These are phyloP conservation scores for Tetrapyrgos nigripes DNA, from an alignment of 1,284 basidiomycete genomes.

Conservation along the genomic window DNA sequence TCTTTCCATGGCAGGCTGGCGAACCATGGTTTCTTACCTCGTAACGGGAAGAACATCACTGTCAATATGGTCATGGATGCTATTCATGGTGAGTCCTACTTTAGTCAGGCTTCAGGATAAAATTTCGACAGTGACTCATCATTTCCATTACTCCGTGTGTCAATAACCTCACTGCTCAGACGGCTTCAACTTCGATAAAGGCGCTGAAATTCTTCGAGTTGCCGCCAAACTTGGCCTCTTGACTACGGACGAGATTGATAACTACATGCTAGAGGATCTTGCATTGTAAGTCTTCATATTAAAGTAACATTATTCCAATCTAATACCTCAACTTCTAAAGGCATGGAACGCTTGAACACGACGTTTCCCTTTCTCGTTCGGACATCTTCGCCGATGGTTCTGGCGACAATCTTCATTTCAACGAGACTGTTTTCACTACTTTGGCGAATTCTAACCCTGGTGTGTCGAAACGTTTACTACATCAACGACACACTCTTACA, in stretches of 20 bases:
- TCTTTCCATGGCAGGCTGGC: constrained; percentile 23
- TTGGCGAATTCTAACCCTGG: constrained; percentile 23
- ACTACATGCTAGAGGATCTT: constrained; percentile 18
- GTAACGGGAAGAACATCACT: constrained; percentile 24
- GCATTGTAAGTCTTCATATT: constrained; percentile 12
- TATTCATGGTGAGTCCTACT: constrained; percentile 11
- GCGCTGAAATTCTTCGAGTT: constrained; percentile 3
- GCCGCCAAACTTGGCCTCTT: constrained; percentile 21
- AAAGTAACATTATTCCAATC: not conserved
- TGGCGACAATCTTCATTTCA: constrained; percentile 27
- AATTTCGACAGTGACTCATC: too few species aligned
- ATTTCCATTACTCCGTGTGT: not conserved
- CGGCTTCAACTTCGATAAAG: constrained; percentile 1
- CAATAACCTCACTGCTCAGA: not conserved
- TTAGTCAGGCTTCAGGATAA: too few species aligned
- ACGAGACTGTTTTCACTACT: constrained; percentile 22
- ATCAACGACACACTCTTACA: too few species aligned
- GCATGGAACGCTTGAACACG: constrained; percentile 27
- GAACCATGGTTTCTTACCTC: constrained; percentile 27
- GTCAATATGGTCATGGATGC: constrained; percentile 19
- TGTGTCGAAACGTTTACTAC: not conserved
- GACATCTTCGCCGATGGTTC: constrained; percentile 15
- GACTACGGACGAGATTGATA: constrained; percentile 11
- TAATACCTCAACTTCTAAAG: constrained; percentile 5
- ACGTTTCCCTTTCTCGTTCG: constrained; percentile 26